Base-by-base conservation (phyloP, 257 asterid species). In the Rehmannia glutinosa region DNA sequence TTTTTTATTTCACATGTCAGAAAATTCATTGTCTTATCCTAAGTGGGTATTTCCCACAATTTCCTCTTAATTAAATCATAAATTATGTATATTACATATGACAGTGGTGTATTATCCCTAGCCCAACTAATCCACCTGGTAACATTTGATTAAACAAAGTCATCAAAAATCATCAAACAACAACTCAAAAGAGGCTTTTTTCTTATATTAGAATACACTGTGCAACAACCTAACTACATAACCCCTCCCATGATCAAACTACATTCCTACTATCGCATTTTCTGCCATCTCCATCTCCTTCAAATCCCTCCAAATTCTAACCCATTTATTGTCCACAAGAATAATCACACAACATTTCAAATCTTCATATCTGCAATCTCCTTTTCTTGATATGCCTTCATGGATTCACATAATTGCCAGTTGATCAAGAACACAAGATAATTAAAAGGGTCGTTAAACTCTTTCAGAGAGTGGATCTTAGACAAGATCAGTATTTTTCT, bases 261-360 rank as follows among this genome's bases (percentile, higher is more conserved):
- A n/a, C n/a, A n/a, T n/a, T n/a, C n/a, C n/a, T n/a, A n/a, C n/a
- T n/a, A n/a, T n/a, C n/a, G n/a, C n/a, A n/a, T n/a, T n/a, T n/a
- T n/a, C n/a, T n/a, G n/a, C n/a, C n/a, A n/a, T n/a, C n/a, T n/a
- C n/a, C n/a, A n/a, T n/a, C n/a, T n/a, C 36, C 49, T 59, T 75
- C 77, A 72, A 28, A 57, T 43, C 71, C 69, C 73, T 76, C 63
- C 73, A 43, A 52, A 53, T 71, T 55, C 55, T 49, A 54, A 23
- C n/a, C n/a, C n/a, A n/a, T n/a, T n/a, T n/a, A n/a, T n/a, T n/a
- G n/a, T n/a, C n/a, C n/a, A n/a, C n/a, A n/a, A n/a, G n/a, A n/a
- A n/a, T n/a, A n/a, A n/a, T n/a, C n/a, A n/a, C n/a, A n/a, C n/a
- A n/a, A n/a, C n/a, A n/a, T n/a, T n/a, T n/a, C n/a, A n/a, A n/a